phyloP scores from a whole-genome alignment of 2,329 filamentous ascomycete species.

The Aspergillus tanneri region DNA sequence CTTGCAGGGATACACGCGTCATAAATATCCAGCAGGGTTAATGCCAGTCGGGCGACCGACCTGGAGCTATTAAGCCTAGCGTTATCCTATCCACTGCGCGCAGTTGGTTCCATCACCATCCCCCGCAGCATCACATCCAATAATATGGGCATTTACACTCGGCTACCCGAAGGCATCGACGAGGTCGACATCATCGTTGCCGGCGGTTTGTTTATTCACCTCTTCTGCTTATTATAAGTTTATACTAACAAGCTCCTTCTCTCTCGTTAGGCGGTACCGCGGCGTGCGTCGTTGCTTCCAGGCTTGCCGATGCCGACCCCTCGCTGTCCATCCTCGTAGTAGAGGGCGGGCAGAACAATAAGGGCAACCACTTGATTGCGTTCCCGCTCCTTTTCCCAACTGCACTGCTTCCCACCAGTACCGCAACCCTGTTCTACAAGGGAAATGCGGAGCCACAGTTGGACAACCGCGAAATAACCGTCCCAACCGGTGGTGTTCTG shows the following conservation, averaged over 20 bases:
- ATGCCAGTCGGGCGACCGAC: neutral
- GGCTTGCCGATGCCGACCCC: conserved; percentile 1
- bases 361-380: neutral
- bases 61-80: neutral
- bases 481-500: conserved; percentile 3
- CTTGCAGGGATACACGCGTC: neutral
- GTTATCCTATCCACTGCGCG: neutral
- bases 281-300: conserved; percentile 1
- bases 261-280: conserved; percentile 1
- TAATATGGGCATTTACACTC: neutral
- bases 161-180: neutral
- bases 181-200: conserved; percentile 4
- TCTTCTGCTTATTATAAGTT: neutral
- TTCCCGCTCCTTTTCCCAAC: neutral
- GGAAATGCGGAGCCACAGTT: conserved; percentile 1
- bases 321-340: neutral
- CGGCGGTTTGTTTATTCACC: neutral
- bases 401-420: neutral
- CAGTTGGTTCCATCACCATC: neutral
- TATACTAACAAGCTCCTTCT: neutral
- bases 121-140: neutral
- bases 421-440: neutral
- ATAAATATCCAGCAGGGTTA: neutral
- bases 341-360: conserved; percentile 1
- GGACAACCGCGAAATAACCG: conserved; percentile 1